Percentiles rank a stretch among this genome's conserved stretches.
Evolutionary conservation across 2,329 filamentous ascomycete species (phyloP).

Genomic region (Pseudopithomyces maydicus): DNA sequence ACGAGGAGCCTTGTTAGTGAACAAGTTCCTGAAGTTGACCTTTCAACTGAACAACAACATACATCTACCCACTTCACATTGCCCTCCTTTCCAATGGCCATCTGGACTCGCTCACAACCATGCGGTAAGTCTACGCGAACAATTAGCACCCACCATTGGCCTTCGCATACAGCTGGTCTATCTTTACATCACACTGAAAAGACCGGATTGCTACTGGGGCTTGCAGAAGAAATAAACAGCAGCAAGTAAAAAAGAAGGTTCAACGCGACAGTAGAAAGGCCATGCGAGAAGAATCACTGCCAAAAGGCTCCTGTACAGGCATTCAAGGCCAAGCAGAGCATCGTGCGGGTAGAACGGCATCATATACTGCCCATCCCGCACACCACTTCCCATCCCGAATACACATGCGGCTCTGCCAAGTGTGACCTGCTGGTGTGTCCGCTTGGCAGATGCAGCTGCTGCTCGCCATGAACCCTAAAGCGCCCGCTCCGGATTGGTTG

Average conservation of each 20-base stretch:
- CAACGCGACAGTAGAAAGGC: neutral
- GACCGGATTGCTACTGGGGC: neutral
- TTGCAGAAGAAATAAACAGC: neutral
- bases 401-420: neutral
- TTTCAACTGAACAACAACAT: neutral
- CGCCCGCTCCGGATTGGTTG: too few relatives aligned
- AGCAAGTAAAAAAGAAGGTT: neutral
- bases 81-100: constrained; percentile 13
- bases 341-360: neutral
- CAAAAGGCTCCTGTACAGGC: neutral
- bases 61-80: constrained; percentile 17
- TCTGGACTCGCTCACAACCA: neutral
- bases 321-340: neutral
- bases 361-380: neutral
- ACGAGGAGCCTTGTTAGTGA: neutral
- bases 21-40: neutral
- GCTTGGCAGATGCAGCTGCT: too few relatives aligned
- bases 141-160: neutral
- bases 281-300: neutral
- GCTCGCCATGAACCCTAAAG: too few relatives aligned
- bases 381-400: neutral
- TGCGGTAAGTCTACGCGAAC: neutral
- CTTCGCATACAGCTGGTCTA: neutral
- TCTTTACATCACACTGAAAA: neutral
- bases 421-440: too few relatives aligned